Conservation (phyloP, 257 asterid genomes). For the Solanum appendiculatum region DNA sequence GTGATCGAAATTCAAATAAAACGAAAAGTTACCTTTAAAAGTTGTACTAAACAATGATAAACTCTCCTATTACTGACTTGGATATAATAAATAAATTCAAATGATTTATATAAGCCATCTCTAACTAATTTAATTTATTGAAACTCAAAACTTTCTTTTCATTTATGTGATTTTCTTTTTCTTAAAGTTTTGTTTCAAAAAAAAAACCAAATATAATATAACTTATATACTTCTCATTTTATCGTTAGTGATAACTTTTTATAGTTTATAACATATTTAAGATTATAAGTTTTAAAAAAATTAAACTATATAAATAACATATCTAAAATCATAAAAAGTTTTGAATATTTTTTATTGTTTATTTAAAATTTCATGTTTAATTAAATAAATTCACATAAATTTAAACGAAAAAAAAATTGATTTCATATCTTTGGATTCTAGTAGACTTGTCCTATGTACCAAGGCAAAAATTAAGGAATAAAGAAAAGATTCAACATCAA, state of each 20-base stretch:
- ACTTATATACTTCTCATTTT: neutral
- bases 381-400: no score
- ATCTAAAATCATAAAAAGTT: neutral
- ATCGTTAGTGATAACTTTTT: neutral
- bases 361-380: no score
- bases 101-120: neutral
- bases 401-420: no score
- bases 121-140: neutral
- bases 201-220: no score
- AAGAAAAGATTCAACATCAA: conserved; percentile 2
- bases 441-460: neutral
- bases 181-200: no score
- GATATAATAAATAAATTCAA: neutral
- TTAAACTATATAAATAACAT: no score
- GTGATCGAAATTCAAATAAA: neutral
- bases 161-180: no score
- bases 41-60: neutral
- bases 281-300: no score
- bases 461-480: neutral
- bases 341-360: no score
- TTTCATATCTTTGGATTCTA: conserved; percentile 10
- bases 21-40: neutral
- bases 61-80: neutral
- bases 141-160: no score
- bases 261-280: neutral